A percentile compares a stretch with the other conserved stretches of the same genome.
Evolutionary conservation across 129 eudicot species (phyloP).

Genomic region (Calendula officinalis): DNA sequence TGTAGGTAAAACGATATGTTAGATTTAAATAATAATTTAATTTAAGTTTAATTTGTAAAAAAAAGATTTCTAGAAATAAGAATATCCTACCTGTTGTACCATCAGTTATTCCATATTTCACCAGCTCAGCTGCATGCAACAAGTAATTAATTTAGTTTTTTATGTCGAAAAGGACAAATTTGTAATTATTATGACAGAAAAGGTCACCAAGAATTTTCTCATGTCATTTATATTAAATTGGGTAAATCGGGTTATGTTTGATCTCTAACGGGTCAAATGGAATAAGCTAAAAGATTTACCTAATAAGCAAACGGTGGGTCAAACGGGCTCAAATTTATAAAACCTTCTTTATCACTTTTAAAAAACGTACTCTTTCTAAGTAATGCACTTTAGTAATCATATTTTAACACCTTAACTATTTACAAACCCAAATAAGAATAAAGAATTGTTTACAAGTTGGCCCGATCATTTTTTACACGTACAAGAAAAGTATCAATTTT

Average conservation of each 20-base stretch:
- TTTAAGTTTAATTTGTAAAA: conserved; percentile 1
- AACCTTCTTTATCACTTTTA: no score
- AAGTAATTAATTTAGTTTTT: conserved; percentile 25
- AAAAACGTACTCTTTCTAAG: no score
- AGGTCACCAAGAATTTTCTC: conserved; percentile 6
- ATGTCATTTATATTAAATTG: conserved; percentile 2
- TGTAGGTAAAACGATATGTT: conserved; percentile 16
- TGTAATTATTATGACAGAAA: conserved; percentile 10
- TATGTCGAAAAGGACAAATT: conserved; percentile 11
- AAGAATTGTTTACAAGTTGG: no score
- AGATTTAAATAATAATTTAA: conserved; percentile 4
- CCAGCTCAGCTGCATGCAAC: conserved; percentile 72
- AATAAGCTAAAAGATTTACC: background rate
- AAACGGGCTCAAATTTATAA: no score
- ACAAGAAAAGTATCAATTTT: no score
- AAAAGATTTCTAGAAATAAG: background rate
- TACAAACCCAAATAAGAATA: no score
- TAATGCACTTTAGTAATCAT: no score
- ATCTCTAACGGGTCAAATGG: conserved; percentile 12
- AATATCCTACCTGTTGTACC: conserved; percentile 51
- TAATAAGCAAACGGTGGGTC: no score
- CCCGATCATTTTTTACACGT: background rate
- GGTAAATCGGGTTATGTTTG: background rate
- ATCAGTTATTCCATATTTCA: conserved; percentile 67
- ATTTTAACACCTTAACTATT: no score